Conservation (phyloP, 2,329 filamentous ascomycete genomes). For the Colletotrichum sp. region DNA sequence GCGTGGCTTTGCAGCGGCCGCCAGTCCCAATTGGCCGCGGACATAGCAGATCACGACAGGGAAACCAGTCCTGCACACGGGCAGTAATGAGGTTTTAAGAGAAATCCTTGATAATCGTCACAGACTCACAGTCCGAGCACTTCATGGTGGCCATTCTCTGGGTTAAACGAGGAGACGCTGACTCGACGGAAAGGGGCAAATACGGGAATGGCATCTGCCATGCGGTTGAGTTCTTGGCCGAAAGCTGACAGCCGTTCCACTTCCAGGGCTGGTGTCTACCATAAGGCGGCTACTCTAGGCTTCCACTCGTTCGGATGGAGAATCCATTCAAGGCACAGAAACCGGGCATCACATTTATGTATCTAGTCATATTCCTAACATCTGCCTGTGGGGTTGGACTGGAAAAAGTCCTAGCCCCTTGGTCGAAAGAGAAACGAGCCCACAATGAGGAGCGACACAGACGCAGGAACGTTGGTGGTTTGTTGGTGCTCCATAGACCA, state of each 20-base stretch:
- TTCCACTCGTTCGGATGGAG: background rate
- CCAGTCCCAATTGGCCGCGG: background rate
- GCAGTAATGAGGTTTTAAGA: background rate
- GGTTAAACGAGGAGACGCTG: background rate
- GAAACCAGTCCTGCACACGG: background rate
- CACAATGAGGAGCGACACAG: background rate
- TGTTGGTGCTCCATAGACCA: background rate
- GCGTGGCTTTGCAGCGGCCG: background rate
- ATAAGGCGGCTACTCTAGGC: background rate
- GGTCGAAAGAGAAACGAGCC: background rate
- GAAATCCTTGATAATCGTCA: background rate
- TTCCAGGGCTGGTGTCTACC: background rate
- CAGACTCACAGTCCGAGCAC: background rate
- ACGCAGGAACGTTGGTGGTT: background rate
- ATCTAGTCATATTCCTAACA: background rate
- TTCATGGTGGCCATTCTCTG: background rate
- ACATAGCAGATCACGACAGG: background rate
- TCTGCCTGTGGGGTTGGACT: background rate
- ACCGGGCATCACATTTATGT: background rate
- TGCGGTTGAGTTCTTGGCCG: background rate
- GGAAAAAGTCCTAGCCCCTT: background rate
- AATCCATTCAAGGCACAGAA: background rate
- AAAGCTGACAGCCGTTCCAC: background rate
- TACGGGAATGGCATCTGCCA: background rate
- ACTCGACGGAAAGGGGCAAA: background rate